These are phyloP conservation scores for Coleophoma eucalyptorum DNA, from an alignment of 2,329 filamentous ascomycete species.

Conservation along the genomic window DNA sequence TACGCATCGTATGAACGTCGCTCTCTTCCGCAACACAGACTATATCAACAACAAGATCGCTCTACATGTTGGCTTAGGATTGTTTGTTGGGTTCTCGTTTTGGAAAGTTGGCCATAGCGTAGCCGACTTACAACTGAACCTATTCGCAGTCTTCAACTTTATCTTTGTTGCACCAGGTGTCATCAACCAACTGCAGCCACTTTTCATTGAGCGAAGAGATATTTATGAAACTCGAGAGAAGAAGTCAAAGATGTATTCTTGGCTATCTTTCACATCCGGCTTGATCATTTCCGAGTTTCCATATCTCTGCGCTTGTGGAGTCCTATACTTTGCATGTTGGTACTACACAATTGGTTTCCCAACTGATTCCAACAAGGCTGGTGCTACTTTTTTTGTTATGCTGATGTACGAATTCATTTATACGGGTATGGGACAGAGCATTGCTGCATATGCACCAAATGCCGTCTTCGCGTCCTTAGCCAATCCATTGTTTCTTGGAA, in stretches of 20 bases:
- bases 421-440: constrained; percentile 57
- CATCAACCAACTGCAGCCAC: constrained; percentile 54
- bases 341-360: constrained; percentile 56
- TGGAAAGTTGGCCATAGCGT: constrained; percentile 53
- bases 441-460: constrained; percentile 60
- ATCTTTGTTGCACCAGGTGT: constrained; percentile 58
- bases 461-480: constrained; percentile 54
- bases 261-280: constrained; percentile 54
- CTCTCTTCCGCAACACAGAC: constrained; percentile 63
- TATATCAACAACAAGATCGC: constrained; percentile 43
- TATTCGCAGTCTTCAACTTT: constrained; percentile 61
- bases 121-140: constrained; percentile 47
- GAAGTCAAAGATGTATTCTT: constrained; percentile 58
- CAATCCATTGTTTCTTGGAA: constrained; percentile 51
- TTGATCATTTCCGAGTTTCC: constrained; percentile 44
- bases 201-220: constrained; percentile 52
- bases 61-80: constrained; percentile 48
- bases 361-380: constrained; percentile 37
- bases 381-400: constrained; percentile 50
- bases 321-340: constrained; percentile 47
- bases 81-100: constrained; percentile 60
- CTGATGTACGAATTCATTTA: constrained; percentile 58
- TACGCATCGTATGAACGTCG: constrained; percentile 28
- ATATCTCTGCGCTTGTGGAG: constrained; percentile 38
- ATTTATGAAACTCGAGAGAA: constrained; percentile 58